Base-by-base conservation (phyloP, 2,329 filamentous ascomycete genomes). In the Sporothrix sp. region DNA sequence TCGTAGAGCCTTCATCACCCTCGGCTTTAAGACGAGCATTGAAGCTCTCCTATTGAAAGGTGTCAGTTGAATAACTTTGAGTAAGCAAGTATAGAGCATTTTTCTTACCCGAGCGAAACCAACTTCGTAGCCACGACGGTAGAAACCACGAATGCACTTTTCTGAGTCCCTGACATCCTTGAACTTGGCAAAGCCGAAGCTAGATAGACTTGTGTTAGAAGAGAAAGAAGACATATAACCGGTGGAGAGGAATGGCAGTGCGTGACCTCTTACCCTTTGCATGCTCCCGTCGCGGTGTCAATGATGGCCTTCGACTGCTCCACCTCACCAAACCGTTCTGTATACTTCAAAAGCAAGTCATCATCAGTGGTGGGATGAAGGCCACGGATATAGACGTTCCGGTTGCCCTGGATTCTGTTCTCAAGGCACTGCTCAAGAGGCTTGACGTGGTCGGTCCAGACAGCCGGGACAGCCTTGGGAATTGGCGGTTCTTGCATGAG, bases 221-320 rank as follows among this genome's bases (percentile, higher is more conserved):
- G 10, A 18, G 25, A 39, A 40, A 25, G 20, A 16, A 27, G 2
- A 21, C 25, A 28, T 28, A 28, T 28, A 28, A 28, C 10, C 10
- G 25, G 2, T n/a, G 18, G 39, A 11, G 69, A 18, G 30, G 13
- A 44, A n/a, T 3, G n/a, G n/a, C n/a, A 4, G 18, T n/a, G 23
- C 23, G 1, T 6, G 2, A n/a, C n/a, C 4, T 10, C 76, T 61
- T 71, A 95, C 93, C 93, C 93, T 71, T 98, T 98, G 79, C 93
- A 98, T 56, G 89, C 84, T 54, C 89, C 87, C 44, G 88, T 95
- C 58, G 85, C 83, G 48, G 90, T 84, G 69, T 98, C 94, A 62
- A 98, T 95, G 69, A 98, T 98, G 13, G 94, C 93, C 75, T 98
- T 98, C 62, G 89, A 96, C 58, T 90, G 95, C 70, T 95, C 88